Evolutionary conservation across 306 rosid species (phyloP).

Genomic region (Casuarina cunninghamiana): DNA sequence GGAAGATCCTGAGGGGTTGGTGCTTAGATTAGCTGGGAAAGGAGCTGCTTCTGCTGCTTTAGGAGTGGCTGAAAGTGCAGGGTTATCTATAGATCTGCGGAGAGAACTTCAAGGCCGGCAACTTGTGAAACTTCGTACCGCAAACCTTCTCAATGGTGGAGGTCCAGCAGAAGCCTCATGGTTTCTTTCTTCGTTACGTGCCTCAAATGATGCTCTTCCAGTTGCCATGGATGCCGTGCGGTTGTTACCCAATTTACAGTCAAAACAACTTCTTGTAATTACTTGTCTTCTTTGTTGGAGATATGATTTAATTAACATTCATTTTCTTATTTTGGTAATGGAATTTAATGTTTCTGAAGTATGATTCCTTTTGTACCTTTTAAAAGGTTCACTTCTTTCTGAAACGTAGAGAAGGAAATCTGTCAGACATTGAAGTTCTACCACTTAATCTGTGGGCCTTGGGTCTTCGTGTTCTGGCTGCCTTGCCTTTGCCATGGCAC

Average conservation of each 20-base stretch:
- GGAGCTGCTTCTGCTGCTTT: slow-evolving; percentile 99
- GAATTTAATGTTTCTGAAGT: slow-evolving; percentile 26
- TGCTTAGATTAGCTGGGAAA: slow-evolving; percentile 92
- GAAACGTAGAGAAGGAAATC: slow-evolving; percentile 96
- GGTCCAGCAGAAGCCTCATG: slow-evolving; percentile 99
- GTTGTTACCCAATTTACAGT: slow-evolving; percentile 88
- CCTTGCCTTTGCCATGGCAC: slow-evolving; percentile 97
- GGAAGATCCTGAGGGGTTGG: slow-evolving; percentile 98
- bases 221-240: slow-evolving; percentile 99
- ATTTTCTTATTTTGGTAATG: slow-evolving; percentile 19
- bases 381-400: slow-evolving; percentile 95
- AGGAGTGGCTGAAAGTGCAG: slow-evolving; percentile 98
- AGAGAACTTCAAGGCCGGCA: slow-evolving; percentile 97
- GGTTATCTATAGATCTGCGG: slow-evolving; percentile 81
- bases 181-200: slow-evolving; percentile 92
- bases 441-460: slow-evolving; percentile 97
- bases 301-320: slow-evolving; percentile 1
- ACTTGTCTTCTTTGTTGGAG: slow-evolving; percentile 24
- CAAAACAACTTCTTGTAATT: slow-evolving; percentile 96
- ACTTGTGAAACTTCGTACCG: slow-evolving; percentile 96
- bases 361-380: slow-evolving; percentile 27
- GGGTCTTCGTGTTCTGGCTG: slow-evolving; percentile 94
- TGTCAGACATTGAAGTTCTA: slow-evolving; percentile 78
- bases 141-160: slow-evolving; percentile 96
- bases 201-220: slow-evolving; percentile 92